Conservation (phyloP, 2,329 filamentous ascomycete genomes). For the Cytospora schulzeri region DNA sequence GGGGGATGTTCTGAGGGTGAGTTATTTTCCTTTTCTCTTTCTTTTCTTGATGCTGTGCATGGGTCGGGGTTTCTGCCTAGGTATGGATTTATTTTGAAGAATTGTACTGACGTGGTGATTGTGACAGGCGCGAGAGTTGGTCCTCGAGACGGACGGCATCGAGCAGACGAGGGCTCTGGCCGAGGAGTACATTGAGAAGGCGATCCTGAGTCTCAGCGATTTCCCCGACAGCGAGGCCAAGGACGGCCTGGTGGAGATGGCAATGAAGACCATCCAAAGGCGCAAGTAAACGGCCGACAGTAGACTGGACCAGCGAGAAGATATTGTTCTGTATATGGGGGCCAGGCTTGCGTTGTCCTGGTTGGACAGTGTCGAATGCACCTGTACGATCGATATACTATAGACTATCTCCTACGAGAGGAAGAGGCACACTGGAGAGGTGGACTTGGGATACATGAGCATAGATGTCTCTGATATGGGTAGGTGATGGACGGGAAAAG, state of each 20-base stretch:
- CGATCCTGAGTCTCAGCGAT: constrained; percentile 76
- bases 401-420: not conserved
- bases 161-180: constrained; percentile 90
- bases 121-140: constrained; percentile 82
- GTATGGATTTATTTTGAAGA: not conserved
- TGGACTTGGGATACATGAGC: not conserved
- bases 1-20: constrained; percentile 83
- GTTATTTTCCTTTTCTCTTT: constrained; percentile 35
- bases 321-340: not conserved
- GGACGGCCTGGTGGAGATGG: constrained; percentile 89
- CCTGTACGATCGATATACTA: not conserved
- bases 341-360: not conserved
- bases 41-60: not conserved
- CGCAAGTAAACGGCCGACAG: constrained; percentile 63
- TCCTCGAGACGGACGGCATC: constrained; percentile 80
- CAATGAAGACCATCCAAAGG: constrained; percentile 84
- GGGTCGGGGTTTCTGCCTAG: not conserved
- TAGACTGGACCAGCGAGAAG: not conserved
- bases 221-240: constrained; percentile 97
- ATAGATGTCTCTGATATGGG: not conserved
- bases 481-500: not conserved
- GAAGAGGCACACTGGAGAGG: not conserved
- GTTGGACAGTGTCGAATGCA: not conserved
- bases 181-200: constrained; percentile 86
- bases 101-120: constrained; percentile 22